Evolutionary conservation across 805 yeast species (phyloP), one percentile per base, ranked within the genome.

Genomic region (Wickerhamomyces sydowiorum): DNA sequence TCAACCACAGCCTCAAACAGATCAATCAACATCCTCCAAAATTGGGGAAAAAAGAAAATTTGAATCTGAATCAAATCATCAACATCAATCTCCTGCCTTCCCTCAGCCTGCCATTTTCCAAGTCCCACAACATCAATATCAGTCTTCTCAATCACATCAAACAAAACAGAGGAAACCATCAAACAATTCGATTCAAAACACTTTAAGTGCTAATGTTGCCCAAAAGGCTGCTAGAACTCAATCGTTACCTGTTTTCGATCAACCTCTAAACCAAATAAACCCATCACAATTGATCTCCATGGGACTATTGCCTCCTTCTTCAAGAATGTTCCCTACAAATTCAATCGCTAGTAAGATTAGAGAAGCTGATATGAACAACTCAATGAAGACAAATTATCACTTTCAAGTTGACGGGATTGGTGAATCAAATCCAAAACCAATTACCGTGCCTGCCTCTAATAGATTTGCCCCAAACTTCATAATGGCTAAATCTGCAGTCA

Each of bases 151-250:
- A 34, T 34, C 21, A n/a, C 37, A 21, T 22, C 37, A 10, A 24
- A 8, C 27, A 24, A 24, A 24, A 24, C 27, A 24, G 12, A 8
- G 27, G 10, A 24, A 24, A 12, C 27, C 27, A 8, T 24, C 27
- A 24, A 24, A 24, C 27, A 12, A 8, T 8, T 24, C 27, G 18
- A 21, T 30, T 18, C 28, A 33, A 19, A 47, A 43, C n/a, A 43
- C 37, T 9, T 48, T 20, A 12, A 32, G 17, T 20, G 22, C 5
- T n/a, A 19, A 14, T 12, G 27, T 24, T 8, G 27, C 27, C 12
- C 27, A 24, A 24, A 69, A 64, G 49, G 75, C 75, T 5, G 61
- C 52, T 24, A 60, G 74, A 52, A 69, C 75, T 1, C 71, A 67
- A 48, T 70, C 75, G 2, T 50, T 70, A 32, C 75, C 75, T 17